These are phyloP conservation scores for Cryptosporidium felis DNA, from an alignment of 169 alveolate species.

Conservation along the genomic window DNA sequence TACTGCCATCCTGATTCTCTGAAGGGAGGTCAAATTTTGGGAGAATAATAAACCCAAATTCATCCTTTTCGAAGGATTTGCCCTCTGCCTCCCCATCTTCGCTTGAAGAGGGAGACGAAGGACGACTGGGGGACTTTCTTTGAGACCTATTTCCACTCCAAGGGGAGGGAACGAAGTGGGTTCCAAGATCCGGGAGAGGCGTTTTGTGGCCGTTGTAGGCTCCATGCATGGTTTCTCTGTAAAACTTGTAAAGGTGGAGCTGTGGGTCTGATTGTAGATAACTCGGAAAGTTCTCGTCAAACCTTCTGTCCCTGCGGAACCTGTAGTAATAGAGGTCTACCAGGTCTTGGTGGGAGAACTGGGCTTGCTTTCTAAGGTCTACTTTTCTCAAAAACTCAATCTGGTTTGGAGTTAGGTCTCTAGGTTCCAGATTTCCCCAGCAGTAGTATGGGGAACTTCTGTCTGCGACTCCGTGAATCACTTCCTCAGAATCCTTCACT, in stretches of 20 bases:
- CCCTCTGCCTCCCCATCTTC: not conserved
- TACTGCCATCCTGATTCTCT: not conserved
- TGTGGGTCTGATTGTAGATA: constrained; percentile 43
- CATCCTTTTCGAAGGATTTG: constrained; percentile 16
- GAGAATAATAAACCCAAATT: constrained; percentile 42
- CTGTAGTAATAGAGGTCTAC: constrained; percentile 59
- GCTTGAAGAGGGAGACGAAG: not conserved
- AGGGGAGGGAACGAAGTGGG: constrained; percentile 33
- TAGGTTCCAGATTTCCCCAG: constrained; percentile 66
- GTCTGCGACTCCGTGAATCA: constrained; percentile 2
- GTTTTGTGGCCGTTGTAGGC: constrained; percentile 52
- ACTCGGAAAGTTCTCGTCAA: constrained; percentile 31
- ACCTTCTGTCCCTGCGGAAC: constrained; percentile 60
- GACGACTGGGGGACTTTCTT: not conserved
- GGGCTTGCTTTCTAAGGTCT: constrained; percentile 9
- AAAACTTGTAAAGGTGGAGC: constrained; percentile 50
- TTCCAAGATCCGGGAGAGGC: constrained; percentile 62
- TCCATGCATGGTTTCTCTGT: constrained; percentile 69
- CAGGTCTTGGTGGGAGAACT: constrained; percentile 41
- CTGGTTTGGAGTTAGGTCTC: constrained; percentile 62
- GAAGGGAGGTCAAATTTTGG: constrained; percentile 21
- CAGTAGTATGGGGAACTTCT: constrained; percentile 63
- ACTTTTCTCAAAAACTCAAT: constrained; percentile 37
- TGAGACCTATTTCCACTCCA: constrained; percentile 12
- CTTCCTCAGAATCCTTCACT: not conserved